Evolutionary conservation across 768 basidiomycete genomes (phyloP).

Genomic region (Leccinellum luteum): DNA sequence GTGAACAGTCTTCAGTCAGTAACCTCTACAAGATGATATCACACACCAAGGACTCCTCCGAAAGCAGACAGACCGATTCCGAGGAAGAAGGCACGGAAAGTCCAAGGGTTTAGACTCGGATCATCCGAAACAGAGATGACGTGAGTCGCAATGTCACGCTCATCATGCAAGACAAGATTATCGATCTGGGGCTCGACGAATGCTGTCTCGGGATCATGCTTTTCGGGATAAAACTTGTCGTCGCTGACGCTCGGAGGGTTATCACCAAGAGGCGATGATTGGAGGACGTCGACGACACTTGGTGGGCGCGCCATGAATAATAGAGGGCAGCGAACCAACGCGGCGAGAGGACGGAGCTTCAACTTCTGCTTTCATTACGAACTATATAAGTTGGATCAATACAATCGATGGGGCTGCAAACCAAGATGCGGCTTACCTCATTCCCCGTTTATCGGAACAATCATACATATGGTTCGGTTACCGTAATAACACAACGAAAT

Average conservation of each 20-base stretch:
- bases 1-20: constrained; percentile 5
- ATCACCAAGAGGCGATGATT: not conserved
- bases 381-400: not conserved
- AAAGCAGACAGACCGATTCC: constrained; percentile 53
- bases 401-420: not conserved
- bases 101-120: constrained; percentile 28
- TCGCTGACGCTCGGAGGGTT: constrained; percentile 11
- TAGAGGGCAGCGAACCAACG: not conserved
- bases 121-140: constrained; percentile 41
- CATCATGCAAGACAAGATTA: constrained; percentile 34
- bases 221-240: constrained; percentile 25
- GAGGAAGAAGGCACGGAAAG: constrained; percentile 50
- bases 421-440: not conserved
- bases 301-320: constrained; percentile 9
- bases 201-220: constrained; percentile 35
- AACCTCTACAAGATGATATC: not conserved
- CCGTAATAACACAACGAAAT: not conserved
- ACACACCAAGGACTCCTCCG: constrained; percentile 50
- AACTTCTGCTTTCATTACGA: not conserved
- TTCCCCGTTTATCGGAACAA: not conserved
- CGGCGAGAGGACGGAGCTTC: not conserved
- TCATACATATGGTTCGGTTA: not conserved
- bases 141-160: constrained; percentile 47
- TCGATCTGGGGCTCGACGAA: constrained; percentile 10
- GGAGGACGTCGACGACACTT: not conserved